Conservation (phyloP, 371 early-diverging fungal genomes). For the Apophysomyces trapeziformis region DNA sequence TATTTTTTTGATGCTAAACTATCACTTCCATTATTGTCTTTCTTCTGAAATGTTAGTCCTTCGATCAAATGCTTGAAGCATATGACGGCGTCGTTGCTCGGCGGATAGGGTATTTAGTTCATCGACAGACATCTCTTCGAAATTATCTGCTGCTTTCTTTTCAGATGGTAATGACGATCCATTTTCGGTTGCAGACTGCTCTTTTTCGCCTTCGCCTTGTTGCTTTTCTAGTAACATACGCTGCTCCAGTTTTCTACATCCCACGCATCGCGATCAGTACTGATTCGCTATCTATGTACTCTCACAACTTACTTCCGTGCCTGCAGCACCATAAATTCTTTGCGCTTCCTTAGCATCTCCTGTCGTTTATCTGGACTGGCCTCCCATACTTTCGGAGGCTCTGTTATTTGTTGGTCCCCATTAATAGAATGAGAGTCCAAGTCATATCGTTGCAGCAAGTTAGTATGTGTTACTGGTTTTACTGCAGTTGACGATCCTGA, state of each 20-base stretch:
- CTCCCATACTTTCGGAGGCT: conserved; percentile 83
- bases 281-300: neutral
- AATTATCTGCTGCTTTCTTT: conserved; percentile 10
- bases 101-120: conserved; percentile 45
- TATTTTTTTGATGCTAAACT: too few species aligned
- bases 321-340: conserved; percentile 88
- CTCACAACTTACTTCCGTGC: conserved; percentile 70
- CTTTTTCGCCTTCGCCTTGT: conserved; percentile 17
- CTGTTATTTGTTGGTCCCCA: conserved; percentile 41
- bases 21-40: neutral
- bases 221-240: conserved; percentile 32
- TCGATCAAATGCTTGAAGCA: conserved; percentile 42
- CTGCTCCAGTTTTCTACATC: conserved; percentile 34
- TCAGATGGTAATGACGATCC: neutral
- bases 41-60: neutral
- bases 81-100: conserved; percentile 48
- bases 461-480: conserved; percentile 41
- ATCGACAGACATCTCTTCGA: conserved; percentile 53
- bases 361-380: conserved; percentile 74
- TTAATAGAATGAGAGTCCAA: conserved; percentile 45
- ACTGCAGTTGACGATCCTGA: conserved; percentile 44
- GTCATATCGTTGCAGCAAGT: conserved; percentile 57
- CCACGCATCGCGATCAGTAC: neutral
- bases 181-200: neutral
- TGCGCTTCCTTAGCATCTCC: conserved; percentile 75